Percentiles rank a stretch among this genome's conserved stretches.
Evolutionary conservation across 2,329 filamentous ascomycete genomes (phyloP).

Genomic region (Trichoderma guizhouense): DNA sequence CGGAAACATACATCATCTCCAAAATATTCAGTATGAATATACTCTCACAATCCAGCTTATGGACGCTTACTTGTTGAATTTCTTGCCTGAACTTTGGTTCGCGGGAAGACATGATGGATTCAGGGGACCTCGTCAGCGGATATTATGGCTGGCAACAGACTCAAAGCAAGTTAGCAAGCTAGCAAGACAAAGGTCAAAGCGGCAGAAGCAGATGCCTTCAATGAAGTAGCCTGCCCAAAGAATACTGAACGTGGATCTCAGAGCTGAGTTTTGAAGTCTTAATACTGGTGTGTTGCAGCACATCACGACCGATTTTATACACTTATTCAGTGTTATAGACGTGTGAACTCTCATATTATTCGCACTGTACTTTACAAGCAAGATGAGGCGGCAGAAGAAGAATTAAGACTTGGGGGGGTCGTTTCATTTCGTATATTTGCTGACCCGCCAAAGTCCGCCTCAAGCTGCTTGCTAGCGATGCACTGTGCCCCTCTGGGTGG

Average conservation of each 20-base stretch:
- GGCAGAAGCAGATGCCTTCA: background rate
- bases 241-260: background rate
- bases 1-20: background rate
- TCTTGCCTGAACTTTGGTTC: background rate
- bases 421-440: background rate
- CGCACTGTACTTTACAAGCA: background rate
- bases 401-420: background rate
- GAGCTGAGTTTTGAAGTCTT: background rate
- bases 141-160: background rate
- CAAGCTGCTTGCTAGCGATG: background rate
- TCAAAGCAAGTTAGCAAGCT: background rate
- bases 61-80: background rate
- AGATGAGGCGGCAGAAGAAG: background rate
- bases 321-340: background rate
- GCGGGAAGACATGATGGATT: background rate
- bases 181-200: background rate
- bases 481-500: background rate
- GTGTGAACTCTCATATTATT: background rate
- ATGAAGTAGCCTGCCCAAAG: background rate
- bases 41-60: background rate
- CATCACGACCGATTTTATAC: background rate
- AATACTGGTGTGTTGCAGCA: background rate
- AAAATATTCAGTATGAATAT: background rate
- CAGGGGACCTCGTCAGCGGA: background rate
- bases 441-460: background rate